Evolutionary conservation across 257 asterid genomes (phyloP), one percentile per base, ranked within the genome.

Genomic region (Solanum commersonii): DNA sequence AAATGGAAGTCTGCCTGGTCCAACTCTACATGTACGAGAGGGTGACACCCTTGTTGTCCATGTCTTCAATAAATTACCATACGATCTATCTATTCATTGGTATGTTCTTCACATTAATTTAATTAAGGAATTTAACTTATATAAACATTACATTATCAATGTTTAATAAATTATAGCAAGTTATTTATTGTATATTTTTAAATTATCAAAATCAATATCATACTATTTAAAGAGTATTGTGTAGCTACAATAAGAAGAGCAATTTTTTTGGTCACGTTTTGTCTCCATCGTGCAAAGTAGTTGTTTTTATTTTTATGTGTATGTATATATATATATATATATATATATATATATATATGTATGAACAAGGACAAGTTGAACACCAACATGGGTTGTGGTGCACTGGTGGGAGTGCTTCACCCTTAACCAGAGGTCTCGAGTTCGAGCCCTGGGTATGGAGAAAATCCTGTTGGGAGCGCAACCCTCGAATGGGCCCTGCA

Each of bases 1-100:
- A 27, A 95, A 95, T 22, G 95, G 95, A 5, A 89, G 93, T 27
- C 91, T 93, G 46, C 98, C 98, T 0, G 98, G 98, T 8, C 97
- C 97, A 4, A 93, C 94, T 10, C 84, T 95, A 52, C 88, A 65
- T 2, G 97, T 92, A 4, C 71, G 87, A 4, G 98, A 95, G 87
- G 98, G 98, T 1, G 98, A 95, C 63, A 91, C 95, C 1, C 92
- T 95, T 10, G 84, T 94, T 22, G 89, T 94, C 40, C 94, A 92
- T 42, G 98, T 92, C 37, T 34, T 65, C 38, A 95, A 95, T 86
- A 33, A 83, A 34, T 94, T 98, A 3, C 98, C 98, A 0, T 92
- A 94, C 86, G 90, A 93, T 71, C 81, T 95, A 2, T 90, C 94
- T 42, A 90, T 95, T 88, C 98, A 95, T n/a, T 95, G 96, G 98